Conservation (phyloP, 176 grass and related monocot genomes). For the Musa itinerans region DNA sequence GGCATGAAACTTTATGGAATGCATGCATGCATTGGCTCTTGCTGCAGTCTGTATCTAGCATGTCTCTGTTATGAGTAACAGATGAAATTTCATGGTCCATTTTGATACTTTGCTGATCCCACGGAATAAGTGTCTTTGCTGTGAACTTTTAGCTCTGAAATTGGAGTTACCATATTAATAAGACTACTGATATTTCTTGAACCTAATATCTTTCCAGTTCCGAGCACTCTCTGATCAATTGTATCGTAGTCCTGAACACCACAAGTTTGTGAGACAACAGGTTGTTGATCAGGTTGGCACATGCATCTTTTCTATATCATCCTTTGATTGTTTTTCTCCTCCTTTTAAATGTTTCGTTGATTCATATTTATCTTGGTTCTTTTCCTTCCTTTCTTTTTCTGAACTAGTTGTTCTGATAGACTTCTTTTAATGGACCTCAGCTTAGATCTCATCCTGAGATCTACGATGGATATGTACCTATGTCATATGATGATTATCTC, state of each 20-base stretch:
- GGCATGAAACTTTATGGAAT: too few species aligned
- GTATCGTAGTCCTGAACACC: constrained; percentile 61
- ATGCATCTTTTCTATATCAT: neutral
- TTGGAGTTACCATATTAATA: neutral
- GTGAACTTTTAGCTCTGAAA: neutral
- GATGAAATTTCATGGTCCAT: too few species aligned
- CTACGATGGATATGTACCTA: constrained; percentile 80
- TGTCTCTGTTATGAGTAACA: neutral
- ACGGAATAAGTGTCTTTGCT: neutral
- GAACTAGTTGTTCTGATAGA: neutral
- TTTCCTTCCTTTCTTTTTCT: neutral
- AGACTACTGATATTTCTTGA: neutral
- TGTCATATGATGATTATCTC: constrained; percentile 84
- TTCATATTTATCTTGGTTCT: too few species aligned
- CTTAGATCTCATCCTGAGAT: constrained; percentile 57
- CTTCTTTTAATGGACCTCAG: constrained; percentile 29
- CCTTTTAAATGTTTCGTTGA: too few species aligned
- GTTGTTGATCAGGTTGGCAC: constrained; percentile 63
- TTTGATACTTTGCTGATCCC: neutral
- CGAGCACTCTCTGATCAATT: constrained; percentile 82
- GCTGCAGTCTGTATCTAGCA: neutral
- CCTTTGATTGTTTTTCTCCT: neutral
- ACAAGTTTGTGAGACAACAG: constrained; percentile 78
- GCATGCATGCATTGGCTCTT: neutral
- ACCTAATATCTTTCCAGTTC: constrained; percentile 41